Percentiles rank a stretch among this genome's conserved stretches.
Conservation (phyloP, 768 basidiomycete species). For the Macrolepiota dolichaula region DNA sequence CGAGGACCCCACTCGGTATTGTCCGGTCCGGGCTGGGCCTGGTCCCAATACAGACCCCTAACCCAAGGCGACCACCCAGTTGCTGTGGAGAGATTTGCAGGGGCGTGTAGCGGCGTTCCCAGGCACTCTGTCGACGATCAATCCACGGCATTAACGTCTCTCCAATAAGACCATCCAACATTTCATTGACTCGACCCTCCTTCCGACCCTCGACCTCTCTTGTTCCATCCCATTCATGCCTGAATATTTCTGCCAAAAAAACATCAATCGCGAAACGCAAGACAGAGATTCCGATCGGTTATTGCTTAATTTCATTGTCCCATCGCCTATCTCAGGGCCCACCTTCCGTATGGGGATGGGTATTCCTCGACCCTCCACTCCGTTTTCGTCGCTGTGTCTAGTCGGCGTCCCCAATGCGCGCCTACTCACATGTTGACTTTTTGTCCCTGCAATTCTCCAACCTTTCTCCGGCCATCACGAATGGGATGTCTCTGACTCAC, state of each 20-base stretch:
- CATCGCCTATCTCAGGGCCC: neutral
- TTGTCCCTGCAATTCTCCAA: neutral
- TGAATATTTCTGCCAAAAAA: neutral
- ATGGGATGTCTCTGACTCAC: neutral
- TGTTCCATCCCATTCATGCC: neutral
- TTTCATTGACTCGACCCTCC: neutral
- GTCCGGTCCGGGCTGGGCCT: neutral
- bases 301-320: neutral
- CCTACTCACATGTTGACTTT: neutral
- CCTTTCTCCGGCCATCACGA: neutral
- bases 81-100: neutral
- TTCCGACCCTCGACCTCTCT: neutral
- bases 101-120: neutral
- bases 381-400: neutral
- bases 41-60: neutral
- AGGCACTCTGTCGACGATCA: slow-evolving; percentile 5
- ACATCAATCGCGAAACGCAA: neutral
- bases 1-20: neutral
- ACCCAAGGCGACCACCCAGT: neutral
- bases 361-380: neutral
- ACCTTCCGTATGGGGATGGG: neutral
- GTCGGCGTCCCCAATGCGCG: neutral
- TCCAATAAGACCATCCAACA: neutral
- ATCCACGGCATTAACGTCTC: neutral
- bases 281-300: neutral